phyloP scores from a whole-genome alignment of 352 stramenopile species.

The Phytophthora pistaciae region DNA sequence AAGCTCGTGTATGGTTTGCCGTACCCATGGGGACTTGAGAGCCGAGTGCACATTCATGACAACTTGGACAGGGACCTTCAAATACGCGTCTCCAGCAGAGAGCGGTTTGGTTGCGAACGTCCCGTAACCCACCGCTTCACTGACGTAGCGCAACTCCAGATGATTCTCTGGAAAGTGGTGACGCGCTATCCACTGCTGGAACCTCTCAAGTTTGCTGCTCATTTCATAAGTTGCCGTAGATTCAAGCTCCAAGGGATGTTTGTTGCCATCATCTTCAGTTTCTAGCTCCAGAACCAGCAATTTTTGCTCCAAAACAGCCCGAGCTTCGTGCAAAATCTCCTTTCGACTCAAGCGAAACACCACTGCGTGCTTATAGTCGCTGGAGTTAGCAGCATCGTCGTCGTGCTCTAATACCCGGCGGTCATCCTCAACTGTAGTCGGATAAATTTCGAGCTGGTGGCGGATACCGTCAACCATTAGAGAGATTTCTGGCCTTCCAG shows the following conservation, averaged over 20 bases:
- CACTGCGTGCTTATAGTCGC: constrained; percentile 34
- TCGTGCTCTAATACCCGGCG: neutral
- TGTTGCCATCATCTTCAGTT: neutral
- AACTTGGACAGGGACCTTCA: constrained; percentile 70
- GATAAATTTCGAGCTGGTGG: constrained; percentile 39
- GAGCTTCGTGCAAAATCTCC: constrained; percentile 48
- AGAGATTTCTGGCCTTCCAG: constrained; percentile 6
- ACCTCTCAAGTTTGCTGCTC: constrained; percentile 34
- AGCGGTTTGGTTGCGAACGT: constrained; percentile 71
- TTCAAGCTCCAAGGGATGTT: neutral
- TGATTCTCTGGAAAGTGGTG: constrained; percentile 58
- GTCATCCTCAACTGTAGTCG: constrained; percentile 55
- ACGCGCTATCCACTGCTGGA: constrained; percentile 57
- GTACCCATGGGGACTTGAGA: constrained; percentile 52
- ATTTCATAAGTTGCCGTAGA: neutral
- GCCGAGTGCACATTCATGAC: constrained; percentile 83
- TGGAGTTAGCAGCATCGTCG: neutral
- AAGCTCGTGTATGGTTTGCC: constrained; percentile 31
- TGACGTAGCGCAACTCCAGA: constrained; percentile 64
- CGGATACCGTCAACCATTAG: constrained; percentile 20
- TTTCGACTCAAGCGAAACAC: constrained; percentile 66
- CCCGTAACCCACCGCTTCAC: constrained; percentile 64
- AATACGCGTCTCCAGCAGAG: constrained; percentile 69
- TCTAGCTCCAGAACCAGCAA: constrained; percentile 6
- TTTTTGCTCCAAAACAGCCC: constrained; percentile 19